These are phyloP conservation scores for Kockovaella imperatae DNA, from an alignment of 768 basidiomycete species.

Conservation along the genomic window DNA sequence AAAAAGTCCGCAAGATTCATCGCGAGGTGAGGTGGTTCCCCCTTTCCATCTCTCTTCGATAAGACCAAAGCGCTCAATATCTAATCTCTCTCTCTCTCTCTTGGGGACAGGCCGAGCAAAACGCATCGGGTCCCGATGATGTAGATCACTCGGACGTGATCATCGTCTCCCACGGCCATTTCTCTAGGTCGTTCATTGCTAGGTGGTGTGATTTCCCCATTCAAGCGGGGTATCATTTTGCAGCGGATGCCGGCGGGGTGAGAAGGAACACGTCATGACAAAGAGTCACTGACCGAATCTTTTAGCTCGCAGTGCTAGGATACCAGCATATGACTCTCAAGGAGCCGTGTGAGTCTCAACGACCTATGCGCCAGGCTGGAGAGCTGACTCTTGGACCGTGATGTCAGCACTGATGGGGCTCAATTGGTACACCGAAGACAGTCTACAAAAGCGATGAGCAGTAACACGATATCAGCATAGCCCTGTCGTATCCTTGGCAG, in stretches of 20 bases:
- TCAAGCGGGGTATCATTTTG: slow-evolving; percentile 54
- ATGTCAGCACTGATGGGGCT: slow-evolving; percentile 41
- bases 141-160: slow-evolving; percentile 56
- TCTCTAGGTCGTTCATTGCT: slow-evolving; percentile 63
- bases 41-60: no score
- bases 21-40: slow-evolving; percentile 22
- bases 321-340: slow-evolving; percentile 74
- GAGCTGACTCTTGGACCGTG: background rate
- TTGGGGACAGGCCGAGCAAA: slow-evolving; percentile 21
- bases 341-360: slow-evolving; percentile 53
- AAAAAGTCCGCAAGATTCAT: slow-evolving; percentile 51
- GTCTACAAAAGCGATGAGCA: slow-evolving; percentile 12
- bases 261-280: slow-evolving; percentile 23
- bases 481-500: no score
- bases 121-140: slow-evolving; percentile 22
- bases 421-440: slow-evolving; percentile 44
- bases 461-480: no score
- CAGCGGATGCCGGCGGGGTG: slow-evolving; percentile 77
- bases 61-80: no score
- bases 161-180: slow-evolving; percentile 71
- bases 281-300: slow-evolving; percentile 3
- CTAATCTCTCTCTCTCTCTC: no score
- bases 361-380: background rate
- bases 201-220: slow-evolving; percentile 69
- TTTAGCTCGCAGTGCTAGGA: slow-evolving; percentile 65